Conservation (phyloP, 2,329 filamentous ascomycete genomes). For the Epichloe festucae region DNA sequence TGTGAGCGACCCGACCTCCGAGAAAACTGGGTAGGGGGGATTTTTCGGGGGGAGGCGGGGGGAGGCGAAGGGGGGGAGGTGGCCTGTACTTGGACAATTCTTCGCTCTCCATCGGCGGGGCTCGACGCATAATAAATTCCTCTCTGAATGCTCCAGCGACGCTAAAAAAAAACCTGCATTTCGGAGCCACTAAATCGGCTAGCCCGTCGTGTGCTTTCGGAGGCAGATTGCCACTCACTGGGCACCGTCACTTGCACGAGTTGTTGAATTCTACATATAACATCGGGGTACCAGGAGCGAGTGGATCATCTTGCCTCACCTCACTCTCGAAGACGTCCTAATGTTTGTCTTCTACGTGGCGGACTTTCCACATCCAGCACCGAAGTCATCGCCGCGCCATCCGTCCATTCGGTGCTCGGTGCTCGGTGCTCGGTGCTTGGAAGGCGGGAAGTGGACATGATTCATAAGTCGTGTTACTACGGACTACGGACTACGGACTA, state of each 20-base stretch:
- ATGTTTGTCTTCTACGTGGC: no score
- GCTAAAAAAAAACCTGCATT: background rate
- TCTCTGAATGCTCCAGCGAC: no score
- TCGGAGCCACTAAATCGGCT: background rate
- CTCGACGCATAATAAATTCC: background rate
- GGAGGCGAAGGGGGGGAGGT: background rate
- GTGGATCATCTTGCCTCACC: no score
- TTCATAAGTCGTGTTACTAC: background rate
- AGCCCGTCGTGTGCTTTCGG: background rate
- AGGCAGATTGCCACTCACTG: no score
- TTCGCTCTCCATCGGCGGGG: background rate
- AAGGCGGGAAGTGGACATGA: background rate
- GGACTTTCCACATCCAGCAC: background rate
- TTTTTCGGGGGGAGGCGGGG: no score
- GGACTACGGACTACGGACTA: background rate
- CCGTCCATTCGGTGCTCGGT: background rate
- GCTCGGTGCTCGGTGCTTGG: slow-evolving; percentile 1
- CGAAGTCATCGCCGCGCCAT: background rate
- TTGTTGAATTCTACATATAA: no score
- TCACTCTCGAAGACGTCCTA: no score
- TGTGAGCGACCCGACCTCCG: no score
- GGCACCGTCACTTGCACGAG: no score
- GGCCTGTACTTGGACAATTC: background rate
- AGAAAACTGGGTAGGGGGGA: no score
- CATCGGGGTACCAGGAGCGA: no score